phyloP scores from a whole-genome alignment of 176 grass and related monocot species.

The Avena eriantha region DNA sequence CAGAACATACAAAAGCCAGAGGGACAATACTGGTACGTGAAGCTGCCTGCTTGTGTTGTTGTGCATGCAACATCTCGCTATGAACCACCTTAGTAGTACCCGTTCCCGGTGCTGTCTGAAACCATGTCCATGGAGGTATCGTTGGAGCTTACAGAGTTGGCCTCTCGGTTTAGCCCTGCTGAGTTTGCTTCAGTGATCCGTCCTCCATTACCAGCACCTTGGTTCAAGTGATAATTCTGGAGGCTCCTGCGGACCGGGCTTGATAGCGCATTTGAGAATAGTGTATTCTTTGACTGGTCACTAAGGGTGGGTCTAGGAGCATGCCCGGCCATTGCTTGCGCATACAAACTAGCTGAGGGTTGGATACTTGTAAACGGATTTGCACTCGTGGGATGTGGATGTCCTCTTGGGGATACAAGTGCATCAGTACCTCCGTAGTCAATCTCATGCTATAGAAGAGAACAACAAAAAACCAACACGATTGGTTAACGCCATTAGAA shows the following conservation, averaged over 20 bases:
- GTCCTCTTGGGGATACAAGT: constrained; percentile 60
- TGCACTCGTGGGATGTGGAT: constrained; percentile 53
- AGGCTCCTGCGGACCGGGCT: constrained; percentile 66
- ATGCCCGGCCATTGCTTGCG: constrained; percentile 41
- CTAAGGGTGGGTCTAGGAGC: constrained; percentile 54
- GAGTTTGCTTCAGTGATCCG: constrained; percentile 59
- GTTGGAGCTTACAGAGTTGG: constrained; percentile 68
- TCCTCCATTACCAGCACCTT: constrained; percentile 62
- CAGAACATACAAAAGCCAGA: constrained; percentile 15
- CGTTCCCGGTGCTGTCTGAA: constrained; percentile 58
- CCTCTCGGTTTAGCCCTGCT: constrained; percentile 52
- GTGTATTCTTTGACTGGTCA: constrained; percentile 71
- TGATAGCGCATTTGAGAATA: constrained; percentile 81
- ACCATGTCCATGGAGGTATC: constrained; percentile 87
- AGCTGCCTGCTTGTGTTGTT: constrained; percentile 6
- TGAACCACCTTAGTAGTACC: constrained; percentile 37
- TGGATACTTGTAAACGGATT: constrained; percentile 51
- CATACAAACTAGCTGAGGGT: constrained; percentile 42
- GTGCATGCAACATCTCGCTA: constrained; percentile 21
- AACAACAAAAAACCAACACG: constrained; percentile 22
- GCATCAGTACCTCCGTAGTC: constrained; percentile 73
- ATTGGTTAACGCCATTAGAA: constrained; percentile 18
- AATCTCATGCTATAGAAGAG: constrained; percentile 77
- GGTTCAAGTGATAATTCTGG: constrained; percentile 68
- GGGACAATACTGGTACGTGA: constrained; percentile 22